Base-by-base conservation (phyloP, 768 basidiomycete species). In the Hemileccinum impolitum region DNA sequence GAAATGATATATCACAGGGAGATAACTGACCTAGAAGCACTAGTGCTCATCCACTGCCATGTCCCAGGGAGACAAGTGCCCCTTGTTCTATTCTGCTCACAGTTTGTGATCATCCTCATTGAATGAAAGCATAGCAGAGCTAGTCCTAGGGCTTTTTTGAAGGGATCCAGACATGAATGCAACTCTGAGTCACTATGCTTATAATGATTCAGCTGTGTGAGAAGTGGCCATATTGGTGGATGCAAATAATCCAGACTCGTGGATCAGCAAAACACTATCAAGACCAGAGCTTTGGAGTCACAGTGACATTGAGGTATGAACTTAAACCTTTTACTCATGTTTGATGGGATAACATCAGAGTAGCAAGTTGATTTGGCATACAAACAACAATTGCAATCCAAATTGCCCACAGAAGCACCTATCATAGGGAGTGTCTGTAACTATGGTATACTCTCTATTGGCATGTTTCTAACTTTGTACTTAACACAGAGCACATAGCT, bases 41-140 rank as follows among this genome's bases (percentile, higher is more conserved):
- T n/a, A n/a, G n/a, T n/a, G n/a, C n/a, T n/a, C n/a, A n/a, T n/a
- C 19, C 18, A 43, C 13, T 14, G 15, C 12, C 13, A 39, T 39
- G 38, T 41, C 39, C 15, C 4, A 10, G 7, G n/a, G n/a, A n/a
- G 4, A 10, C 13, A 13, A 9, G 9, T 9, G 13, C 13, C n/a
- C n/a, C n/a, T n/a, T n/a, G n/a, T 31, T 13, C 30, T 2, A 31
- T 31, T 9, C 30, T 31, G 13, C 17, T 41, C 48, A 49, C 10
- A 31, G 42, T n/a, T 49, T 42, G 21, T 35, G n/a, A 18, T 49
- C 42, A 17, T 49, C 48, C 1, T 43, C 28, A 3, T 49, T 37
- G 9, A 49, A 43, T 38, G 28, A 3, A 6, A 43, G 48, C 10
- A 36, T 42, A 13, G 47, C 39, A 35, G 39, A 47, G 15, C 14